Base-by-base conservation (phyloP, 148 eudicot genomes). In the Pouteria glomerata region DNA sequence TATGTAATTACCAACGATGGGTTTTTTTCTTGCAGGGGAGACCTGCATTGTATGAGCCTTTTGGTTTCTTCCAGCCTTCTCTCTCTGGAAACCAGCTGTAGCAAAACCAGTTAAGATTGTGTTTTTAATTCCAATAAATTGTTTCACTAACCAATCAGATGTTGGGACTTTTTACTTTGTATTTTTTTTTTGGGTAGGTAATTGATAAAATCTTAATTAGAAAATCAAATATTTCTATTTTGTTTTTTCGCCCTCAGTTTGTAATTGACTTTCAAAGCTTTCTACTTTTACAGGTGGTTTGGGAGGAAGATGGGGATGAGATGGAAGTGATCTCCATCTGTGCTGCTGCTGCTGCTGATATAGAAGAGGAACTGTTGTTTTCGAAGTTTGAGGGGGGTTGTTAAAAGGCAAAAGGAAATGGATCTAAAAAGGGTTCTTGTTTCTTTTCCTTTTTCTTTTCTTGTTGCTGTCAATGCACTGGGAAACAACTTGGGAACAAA, bases 91-190 rank as follows among this genome's bases (percentile, higher is more conserved):
- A 66, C 44, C 61, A 74, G 11, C 69, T 77, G 72, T 81, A 79
- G 57, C 81, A 76, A 33, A 74, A 81, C 74, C 84, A 81, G 84
- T 81, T 77, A 57, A 72, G 76, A 62, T 39, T 56, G n/a, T 39
- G 27, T 30, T 53, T 44, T 44, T 50, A 15, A 13, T 0, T 19
- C 18, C 18, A 8, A 39, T 39, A 10, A 39, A 39, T 39, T 10
- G 10, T 50, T 50, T 14, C 18, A 3, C 13, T 6, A 50, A 50
- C 18, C 18, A 19, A 50, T 50, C 13, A 13, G 4, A 50, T n/a
- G n/a, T n/a, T n/a, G n/a, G n/a, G 3, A 14, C 21, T 50, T 50
- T 50, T 15, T 50, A 8, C 19, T 19, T 50, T 13, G 4, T 13
- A 3, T 3, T 50, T 50, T 19, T 3, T 13, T 50, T 16, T 50